Conservation (phyloP, 2,329 filamentous ascomycete species). For the Colletotrichum trifolii region DNA sequence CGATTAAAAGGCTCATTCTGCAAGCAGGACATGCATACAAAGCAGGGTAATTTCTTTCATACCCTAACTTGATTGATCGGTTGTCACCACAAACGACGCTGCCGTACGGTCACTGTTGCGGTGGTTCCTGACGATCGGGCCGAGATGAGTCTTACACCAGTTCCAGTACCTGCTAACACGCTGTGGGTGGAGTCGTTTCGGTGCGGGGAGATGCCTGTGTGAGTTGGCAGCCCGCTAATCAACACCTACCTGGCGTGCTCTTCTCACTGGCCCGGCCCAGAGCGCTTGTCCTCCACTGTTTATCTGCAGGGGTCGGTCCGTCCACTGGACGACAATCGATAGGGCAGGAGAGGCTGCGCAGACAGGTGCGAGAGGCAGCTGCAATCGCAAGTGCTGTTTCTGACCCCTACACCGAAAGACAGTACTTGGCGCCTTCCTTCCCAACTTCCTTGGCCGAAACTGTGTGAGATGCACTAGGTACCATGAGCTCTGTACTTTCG, state of each 20-base stretch:
- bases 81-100: constrained; percentile 14
- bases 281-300: constrained; percentile 32
- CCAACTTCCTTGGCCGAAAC: constrained; percentile 13
- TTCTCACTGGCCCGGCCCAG: constrained; percentile 30
- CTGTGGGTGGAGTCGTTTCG: constrained; percentile 18
- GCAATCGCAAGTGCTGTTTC: background rate
- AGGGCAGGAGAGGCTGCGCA: background rate
- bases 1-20: constrained; percentile 19
- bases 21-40: background rate
- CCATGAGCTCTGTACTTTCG: background rate
- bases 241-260: background rate
- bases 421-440: constrained; percentile 14
- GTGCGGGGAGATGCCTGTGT: constrained; percentile 36
- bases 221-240: constrained; percentile 29
- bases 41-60: background rate
- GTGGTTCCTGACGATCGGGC: constrained; percentile 35
- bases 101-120: background rate
- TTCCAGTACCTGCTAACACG: background rate
- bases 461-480: background rate
- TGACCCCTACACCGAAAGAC: constrained; percentile 11
- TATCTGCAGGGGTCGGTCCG: constrained; percentile 34
- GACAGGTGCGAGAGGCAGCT: too few relatives aligned
- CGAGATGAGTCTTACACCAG: constrained; percentile 20
- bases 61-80: constrained; percentile 14
- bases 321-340: constrained; percentile 37